Evolutionary conservation across 179 eudicot species (phyloP).

Genomic region (Gypsophila paniculata): DNA sequence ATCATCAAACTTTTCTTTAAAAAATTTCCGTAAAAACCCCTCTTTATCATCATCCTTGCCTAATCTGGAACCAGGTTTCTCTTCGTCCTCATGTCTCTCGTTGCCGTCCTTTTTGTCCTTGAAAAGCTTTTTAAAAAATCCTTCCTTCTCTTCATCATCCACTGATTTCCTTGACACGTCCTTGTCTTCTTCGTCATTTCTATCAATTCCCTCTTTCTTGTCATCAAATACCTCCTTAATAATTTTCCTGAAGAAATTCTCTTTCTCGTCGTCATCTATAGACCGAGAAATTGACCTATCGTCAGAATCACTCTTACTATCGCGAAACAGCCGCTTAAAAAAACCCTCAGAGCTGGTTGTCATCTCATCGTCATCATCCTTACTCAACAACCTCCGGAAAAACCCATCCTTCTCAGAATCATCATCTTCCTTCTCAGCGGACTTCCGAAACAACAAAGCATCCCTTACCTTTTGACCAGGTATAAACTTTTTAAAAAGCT

Average conservation of each 20-base stretch:
- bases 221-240: conserved; percentile 49
- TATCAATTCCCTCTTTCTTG: conserved; percentile 38
- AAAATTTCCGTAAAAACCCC: conserved; percentile 71
- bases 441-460: conserved; percentile 73
- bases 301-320: conserved; percentile 68
- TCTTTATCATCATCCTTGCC: conserved; percentile 69
- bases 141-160: conserved; percentile 67
- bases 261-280: conserved; percentile 64
- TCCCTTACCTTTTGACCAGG: conserved; percentile 79
- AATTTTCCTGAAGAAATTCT: conserved; percentile 44
- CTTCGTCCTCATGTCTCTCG: conserved; percentile 37
- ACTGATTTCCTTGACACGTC: conserved; percentile 34
- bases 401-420: conserved; percentile 81
- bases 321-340: conserved; percentile 79
- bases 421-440: conserved; percentile 69
- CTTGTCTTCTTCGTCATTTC: conserved; percentile 38
- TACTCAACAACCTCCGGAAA: conserved; percentile 59
- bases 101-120: conserved; percentile 44
- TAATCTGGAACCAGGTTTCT: conserved; percentile 21
- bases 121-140: conserved; percentile 44
- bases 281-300: conserved; percentile 50
- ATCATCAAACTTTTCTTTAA: conserved; percentile 80
- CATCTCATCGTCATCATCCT: conserved; percentile 65
- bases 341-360: conserved; percentile 81
- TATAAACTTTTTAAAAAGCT: conserved; percentile 73